Evolutionary conservation across 2,329 filamentous ascomycete genomes (phyloP).

Genomic region (Paradendryphiella salina): DNA sequence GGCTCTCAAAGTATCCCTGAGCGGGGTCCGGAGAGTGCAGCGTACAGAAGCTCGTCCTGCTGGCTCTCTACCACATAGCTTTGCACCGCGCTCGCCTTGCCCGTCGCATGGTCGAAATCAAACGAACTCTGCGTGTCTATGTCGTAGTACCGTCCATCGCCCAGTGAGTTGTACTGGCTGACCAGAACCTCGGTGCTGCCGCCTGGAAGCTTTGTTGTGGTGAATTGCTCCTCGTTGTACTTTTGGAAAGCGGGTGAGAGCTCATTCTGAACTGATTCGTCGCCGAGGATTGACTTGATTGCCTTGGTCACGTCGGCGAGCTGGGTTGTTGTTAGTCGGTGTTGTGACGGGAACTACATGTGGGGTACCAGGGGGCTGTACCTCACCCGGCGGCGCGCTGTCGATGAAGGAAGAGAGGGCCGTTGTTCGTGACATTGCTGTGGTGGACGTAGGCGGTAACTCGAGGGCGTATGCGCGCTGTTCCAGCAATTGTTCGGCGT

Average conservation of each 20-base stretch:
- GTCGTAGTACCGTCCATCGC: slow-evolving; percentile 84
- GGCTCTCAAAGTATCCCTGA: not conserved
- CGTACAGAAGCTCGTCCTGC: slow-evolving; percentile 79
- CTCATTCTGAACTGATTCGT: slow-evolving; percentile 68
- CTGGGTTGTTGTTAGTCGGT: slow-evolving; percentile 53
- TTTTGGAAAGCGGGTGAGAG: slow-evolving; percentile 84
- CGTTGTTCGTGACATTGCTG: slow-evolving; percentile 43
- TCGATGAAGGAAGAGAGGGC: slow-evolving; percentile 78
- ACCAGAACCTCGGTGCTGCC: slow-evolving; percentile 78
- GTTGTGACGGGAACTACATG: not conserved
- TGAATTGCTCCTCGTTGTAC: slow-evolving; percentile 95
- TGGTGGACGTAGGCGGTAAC: not conserved
- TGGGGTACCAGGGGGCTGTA: slow-evolving; percentile 49
- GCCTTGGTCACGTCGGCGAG: slow-evolving; percentile 88
- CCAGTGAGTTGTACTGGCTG: slow-evolving; percentile 82
- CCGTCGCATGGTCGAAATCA: slow-evolving; percentile 79
- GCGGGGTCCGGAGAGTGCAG: slow-evolving; percentile 6
- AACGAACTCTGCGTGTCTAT: slow-evolving; percentile 87
- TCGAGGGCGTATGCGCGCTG: slow-evolving; percentile 1
- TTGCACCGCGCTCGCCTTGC: slow-evolving; percentile 82
- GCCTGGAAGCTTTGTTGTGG: slow-evolving; percentile 85
- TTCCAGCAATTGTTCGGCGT: slow-evolving; percentile 14
- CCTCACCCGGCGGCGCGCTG: slow-evolving; percentile 94
- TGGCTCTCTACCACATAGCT: slow-evolving; percentile 76
- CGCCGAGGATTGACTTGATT: slow-evolving; percentile 81